Conservation (phyloP, 805 yeast species). For the Candida michaelii region DNA sequence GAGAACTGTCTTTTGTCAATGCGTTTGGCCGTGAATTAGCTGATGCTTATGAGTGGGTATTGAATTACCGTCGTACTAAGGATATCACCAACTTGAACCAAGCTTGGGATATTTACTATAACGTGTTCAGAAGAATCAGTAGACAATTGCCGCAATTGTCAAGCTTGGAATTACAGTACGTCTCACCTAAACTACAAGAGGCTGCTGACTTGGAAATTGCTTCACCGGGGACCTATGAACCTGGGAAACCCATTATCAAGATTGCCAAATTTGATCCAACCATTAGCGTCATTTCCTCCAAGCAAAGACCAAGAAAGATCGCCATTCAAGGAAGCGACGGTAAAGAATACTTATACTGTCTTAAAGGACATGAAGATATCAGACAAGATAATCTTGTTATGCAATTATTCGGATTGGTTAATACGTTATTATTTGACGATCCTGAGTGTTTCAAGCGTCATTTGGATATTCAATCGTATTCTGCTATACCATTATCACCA, state of each 20-base stretch:
- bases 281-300: conserved; percentile 84
- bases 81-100: conserved; percentile 89
- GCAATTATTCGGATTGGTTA: conserved; percentile 96
- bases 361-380: conserved; percentile 97
- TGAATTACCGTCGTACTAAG: conserved; percentile 78
- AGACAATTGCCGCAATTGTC: conserved; percentile 86
- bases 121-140: conserved; percentile 87
- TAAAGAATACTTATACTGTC: conserved; percentile 72
- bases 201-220: conserved; percentile 83
- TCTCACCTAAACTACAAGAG: conserved; percentile 83
- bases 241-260: conserved; percentile 75
- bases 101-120: conserved; percentile 97
- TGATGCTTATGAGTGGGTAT: conserved; percentile 93
- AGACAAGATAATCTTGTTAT: conserved; percentile 96
- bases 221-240: conserved; percentile 88
- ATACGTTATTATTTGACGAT: conserved; percentile 83
- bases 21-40: conserved; percentile 90
- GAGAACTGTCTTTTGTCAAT: conserved; percentile 90
- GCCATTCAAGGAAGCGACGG: conserved; percentile 88
- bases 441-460: conserved; percentile 96
- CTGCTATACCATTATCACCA: conserved; percentile 95
- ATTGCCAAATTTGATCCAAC: conserved; percentile 79
- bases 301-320: conserved; percentile 90
- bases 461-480: conserved; percentile 84
- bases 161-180: conserved; percentile 85